Percentiles rank a stretch among this genome's conserved stretches.
Conservation (phyloP, 2,329 filamentous ascomycete species). For the Mycosphaerella arachidis region DNA sequence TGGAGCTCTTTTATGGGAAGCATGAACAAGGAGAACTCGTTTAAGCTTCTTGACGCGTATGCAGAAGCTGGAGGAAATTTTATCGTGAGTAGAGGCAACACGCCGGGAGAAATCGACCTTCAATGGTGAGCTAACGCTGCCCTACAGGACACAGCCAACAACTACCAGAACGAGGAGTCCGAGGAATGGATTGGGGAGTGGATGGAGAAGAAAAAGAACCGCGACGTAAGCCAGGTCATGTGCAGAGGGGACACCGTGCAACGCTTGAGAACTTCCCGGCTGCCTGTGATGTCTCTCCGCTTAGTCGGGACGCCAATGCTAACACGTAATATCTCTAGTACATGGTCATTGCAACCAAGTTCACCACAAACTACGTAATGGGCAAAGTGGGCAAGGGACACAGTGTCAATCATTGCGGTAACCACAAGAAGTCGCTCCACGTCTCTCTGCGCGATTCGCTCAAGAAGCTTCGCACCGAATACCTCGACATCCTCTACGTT, state of each 20-base stretch:
- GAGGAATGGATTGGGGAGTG: slow-evolving; percentile 44
- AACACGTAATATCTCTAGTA: slow-evolving; percentile 8
- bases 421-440: slow-evolving; percentile 58
- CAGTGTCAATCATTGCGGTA: slow-evolving; percentile 57
- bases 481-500: slow-evolving; percentile 55
- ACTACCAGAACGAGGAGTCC: slow-evolving; percentile 39
- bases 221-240: slow-evolving; percentile 24
- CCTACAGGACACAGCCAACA: slow-evolving; percentile 29
- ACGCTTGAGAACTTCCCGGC: neutral
- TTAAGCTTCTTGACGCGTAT: slow-evolving; percentile 48
- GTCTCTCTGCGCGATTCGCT: slow-evolving; percentile 41
- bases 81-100: slow-evolving; percentile 19
- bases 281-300: neutral
- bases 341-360: slow-evolving; percentile 43
- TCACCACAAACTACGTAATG: slow-evolving; percentile 28
- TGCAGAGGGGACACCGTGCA: neutral
- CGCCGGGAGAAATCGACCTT: no score
- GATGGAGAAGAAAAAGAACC: slow-evolving; percentile 37
- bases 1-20: slow-evolving; percentile 59
- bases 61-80: slow-evolving; percentile 35
- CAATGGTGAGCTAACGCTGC: neutral
- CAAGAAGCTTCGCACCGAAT: slow-evolving; percentile 60
- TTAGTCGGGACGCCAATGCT: neutral
- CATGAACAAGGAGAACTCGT: slow-evolving; percentile 59
- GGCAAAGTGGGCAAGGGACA: slow-evolving; percentile 46